A percentile compares a stretch with the other conserved stretches of the same genome.
Conservation (phyloP, 2,329 filamentous ascomycete species). For the Penicillium crustosum region DNA sequence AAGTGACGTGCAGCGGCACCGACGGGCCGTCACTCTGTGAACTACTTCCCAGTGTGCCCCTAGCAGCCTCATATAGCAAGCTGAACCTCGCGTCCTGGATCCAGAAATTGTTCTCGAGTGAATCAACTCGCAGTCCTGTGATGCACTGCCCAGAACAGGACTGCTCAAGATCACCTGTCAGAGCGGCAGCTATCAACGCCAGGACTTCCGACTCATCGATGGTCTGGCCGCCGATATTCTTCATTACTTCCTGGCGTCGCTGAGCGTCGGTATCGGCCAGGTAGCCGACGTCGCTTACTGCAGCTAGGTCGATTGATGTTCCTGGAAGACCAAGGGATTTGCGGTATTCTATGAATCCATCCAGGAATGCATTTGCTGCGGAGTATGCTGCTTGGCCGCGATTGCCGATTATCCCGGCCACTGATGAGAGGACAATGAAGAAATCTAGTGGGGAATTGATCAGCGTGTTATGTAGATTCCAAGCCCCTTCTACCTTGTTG, state of each 20-base stretch:
- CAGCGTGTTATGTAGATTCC: constrained; percentile 33
- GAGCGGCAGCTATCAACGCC: constrained; percentile 54
- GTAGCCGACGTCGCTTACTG: constrained; percentile 27
- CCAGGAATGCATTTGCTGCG: constrained; percentile 29
- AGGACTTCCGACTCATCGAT: constrained; percentile 53
- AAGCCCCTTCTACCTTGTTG: constrained; percentile 28
- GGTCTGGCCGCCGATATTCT: constrained; percentile 25
- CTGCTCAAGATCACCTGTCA: constrained; percentile 46
- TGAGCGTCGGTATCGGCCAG: constrained; percentile 21
- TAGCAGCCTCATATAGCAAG: constrained; percentile 46
- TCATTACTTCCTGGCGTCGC: constrained; percentile 24
- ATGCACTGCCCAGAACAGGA: constrained; percentile 54
- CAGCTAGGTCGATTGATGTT: constrained; percentile 31
- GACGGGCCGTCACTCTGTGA: constrained; percentile 14
- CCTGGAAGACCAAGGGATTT: constrained; percentile 27
- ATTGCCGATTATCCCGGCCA: constrained; percentile 31
- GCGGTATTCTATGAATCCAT: constrained; percentile 30
- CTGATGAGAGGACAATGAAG: constrained; percentile 31
- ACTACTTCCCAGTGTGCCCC: constrained; percentile 21
- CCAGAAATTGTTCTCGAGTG: constrained; percentile 51
- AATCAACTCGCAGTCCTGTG: constrained; percentile 53
- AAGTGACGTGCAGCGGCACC: constrained; percentile 48
- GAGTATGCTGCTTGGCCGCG: constrained; percentile 30
- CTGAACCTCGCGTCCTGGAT: constrained; percentile 57
- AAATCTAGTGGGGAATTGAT: constrained; percentile 24